Evolutionary conservation across 164 flowering plant species (phyloP), one percentile per base, ranked within the genome.

Genomic region (Berberis vulgaris): DNA sequence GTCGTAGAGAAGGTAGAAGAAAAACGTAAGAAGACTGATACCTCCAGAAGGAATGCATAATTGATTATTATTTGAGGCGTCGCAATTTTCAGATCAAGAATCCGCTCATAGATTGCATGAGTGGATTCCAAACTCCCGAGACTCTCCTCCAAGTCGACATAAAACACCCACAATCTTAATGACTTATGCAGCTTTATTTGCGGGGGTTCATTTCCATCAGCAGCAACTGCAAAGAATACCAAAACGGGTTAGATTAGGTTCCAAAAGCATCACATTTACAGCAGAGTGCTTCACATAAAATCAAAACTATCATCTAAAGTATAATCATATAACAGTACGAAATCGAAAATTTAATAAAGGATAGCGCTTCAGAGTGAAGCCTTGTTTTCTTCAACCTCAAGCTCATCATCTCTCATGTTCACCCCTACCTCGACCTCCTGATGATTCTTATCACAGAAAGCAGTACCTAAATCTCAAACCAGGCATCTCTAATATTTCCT

Each of bases 51-150:
- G 77, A 81, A 76, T 5, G 98, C 87, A 73, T 94, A 94, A 64
- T 91, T 91, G 49, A 91, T 84, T 58, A 94, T 94, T 45, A 89
- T 88, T 68, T 94, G 98, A 7, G 98, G 96, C 7, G 97, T 94
- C 57, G 98, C 97, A 61, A 94, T 94, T 62, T 82, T 81, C 59
- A 94, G 73, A 73, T 94, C 96, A 70, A 94, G 76, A 69, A 94
- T 94, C 43, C 86, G 71, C 77, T 91, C 97, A 77, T 94, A 94
- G 7, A 94, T 96, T 47, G 72, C 79, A 61, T 93, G 82, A 41
- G 98, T 88, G 41, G 97, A 87, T 67, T 88, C 93, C 79, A 90
- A 66, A 55, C 68, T 78, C 26, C 98, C 96, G 47, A 94, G 46
- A 68, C 91, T 84, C 78, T 92, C 97, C 73, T 87, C 98, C 72